phyloP scores from a whole-genome alignment of 2,329 filamentous ascomycete genomes.

The Fragosphaeria purpurea region DNA sequence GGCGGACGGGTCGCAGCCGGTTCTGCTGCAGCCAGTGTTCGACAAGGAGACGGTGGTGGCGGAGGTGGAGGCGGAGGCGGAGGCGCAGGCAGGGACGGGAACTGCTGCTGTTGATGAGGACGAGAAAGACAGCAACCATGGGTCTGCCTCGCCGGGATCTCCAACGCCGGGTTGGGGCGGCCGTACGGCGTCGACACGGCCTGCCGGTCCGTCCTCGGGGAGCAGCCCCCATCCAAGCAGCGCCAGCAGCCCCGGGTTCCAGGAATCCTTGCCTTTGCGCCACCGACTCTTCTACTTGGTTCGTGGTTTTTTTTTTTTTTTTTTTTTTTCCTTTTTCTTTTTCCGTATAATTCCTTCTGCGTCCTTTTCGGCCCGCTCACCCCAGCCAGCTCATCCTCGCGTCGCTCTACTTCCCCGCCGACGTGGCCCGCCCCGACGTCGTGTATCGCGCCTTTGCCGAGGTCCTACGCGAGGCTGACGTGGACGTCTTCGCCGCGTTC shows the following conservation, averaged over 20 bases:
- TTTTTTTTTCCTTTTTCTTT: neutral
- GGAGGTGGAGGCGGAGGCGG: neutral
- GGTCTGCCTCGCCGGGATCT: no score
- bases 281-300: constrained; percentile 52
- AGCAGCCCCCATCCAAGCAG: constrained; percentile 18
- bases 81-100: neutral
- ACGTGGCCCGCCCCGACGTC: constrained; percentile 32
- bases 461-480: constrained; percentile 44
- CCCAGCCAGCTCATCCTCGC: constrained; percentile 31
- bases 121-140: no score
- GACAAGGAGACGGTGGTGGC: constrained; percentile 43
- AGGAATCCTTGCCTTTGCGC: constrained; percentile 49
- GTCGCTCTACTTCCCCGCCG: constrained; percentile 33
- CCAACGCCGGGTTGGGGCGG: no score
- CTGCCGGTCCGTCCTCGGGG: constrained; percentile 16
- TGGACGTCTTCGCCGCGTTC: constrained; percentile 48
- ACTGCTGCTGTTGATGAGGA: no score
- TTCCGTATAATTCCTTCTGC: neutral
- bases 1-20: constrained; percentile 49
- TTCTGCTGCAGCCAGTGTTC: constrained; percentile 56
- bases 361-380: constrained; percentile 12
- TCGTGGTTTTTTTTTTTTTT: constrained; percentile 12
- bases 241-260: constrained; percentile 3
- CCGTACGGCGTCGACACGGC: no score
- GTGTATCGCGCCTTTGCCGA: constrained; percentile 51